Conservation (phyloP, 805 yeast species). For the Debaryomyces castellii region DNA sequence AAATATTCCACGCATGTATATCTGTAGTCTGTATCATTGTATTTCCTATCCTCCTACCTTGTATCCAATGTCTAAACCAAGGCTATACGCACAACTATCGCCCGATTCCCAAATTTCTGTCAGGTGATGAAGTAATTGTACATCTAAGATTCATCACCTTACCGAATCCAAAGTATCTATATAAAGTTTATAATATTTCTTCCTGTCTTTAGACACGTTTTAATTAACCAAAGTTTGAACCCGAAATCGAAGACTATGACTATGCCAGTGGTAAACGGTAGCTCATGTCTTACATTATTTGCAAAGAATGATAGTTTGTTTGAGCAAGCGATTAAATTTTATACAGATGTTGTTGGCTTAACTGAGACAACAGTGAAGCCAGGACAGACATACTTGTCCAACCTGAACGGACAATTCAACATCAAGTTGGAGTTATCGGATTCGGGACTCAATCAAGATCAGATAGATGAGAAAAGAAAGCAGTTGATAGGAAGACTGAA, state of each 20-base stretch:
- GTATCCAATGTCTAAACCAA: no score
- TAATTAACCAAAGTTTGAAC: no score
- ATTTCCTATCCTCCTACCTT: no score
- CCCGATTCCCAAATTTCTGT: conserved; percentile 1
- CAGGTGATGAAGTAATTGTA: conserved; percentile 3
- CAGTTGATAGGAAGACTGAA: conserved; percentile 14
- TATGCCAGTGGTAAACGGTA: conserved; percentile 53
- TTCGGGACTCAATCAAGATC: conserved; percentile 14
- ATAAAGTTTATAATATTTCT: neutral
- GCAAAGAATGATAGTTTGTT: conserved; percentile 51
- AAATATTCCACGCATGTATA: neutral
- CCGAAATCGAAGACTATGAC: no score
- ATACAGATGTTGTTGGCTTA: conserved; percentile 45
- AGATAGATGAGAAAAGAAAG: conserved; percentile 14
- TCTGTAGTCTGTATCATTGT: neutral
- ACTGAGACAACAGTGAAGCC: conserved; percentile 19
- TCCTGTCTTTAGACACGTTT: neutral
- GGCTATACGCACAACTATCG: conserved; percentile 3
- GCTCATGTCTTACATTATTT: conserved; percentile 49
- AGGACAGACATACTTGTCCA: conserved; percentile 19
- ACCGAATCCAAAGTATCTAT: neutral
- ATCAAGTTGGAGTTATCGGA: conserved; percentile 19
- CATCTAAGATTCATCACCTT: neutral
- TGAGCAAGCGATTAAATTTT: conserved; percentile 53
- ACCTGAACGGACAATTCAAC: conserved; percentile 18